Evolutionary conservation across 1,284 basidiomycete species (phyloP).

Genomic region (Pyrrhoderma lamaoense): DNA sequence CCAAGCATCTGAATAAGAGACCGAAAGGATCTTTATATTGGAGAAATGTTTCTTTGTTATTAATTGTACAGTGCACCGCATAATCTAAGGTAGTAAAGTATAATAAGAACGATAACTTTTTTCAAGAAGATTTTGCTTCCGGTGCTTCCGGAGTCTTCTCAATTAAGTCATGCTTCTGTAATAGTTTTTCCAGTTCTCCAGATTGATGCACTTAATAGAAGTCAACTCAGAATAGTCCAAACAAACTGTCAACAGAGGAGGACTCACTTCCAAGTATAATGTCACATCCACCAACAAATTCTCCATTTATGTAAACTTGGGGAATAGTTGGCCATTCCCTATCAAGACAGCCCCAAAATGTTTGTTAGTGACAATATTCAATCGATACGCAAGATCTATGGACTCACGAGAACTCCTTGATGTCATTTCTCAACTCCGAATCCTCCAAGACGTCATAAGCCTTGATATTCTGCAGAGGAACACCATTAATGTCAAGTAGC

Average conservation of each 20-base stretch:
- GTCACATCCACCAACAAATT: slow-evolving; percentile 96
- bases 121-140: not conserved
- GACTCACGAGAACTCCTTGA: slow-evolving; percentile 94
- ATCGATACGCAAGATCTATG: not conserved
- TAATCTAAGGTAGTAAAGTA: too few species aligned
- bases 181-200: slow-evolving; percentile 83
- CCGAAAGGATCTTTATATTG: too few species aligned
- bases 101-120: too few species aligned
- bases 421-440: slow-evolving; percentile 70
- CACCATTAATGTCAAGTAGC: slow-evolving; percentile 84
- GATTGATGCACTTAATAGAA: slow-evolving; percentile 80
- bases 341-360: not conserved
- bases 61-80: too few species aligned
- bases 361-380: not conserved
- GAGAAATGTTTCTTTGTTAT: too few species aligned
- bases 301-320: slow-evolving; percentile 90
- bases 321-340: slow-evolving; percentile 99
- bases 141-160: slow-evolving; percentile 25
- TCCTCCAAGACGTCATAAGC: slow-evolving; percentile 91
- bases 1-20: too few species aligned
- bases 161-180: slow-evolving; percentile 69
- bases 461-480: slow-evolving; percentile 72
- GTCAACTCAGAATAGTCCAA: not conserved
- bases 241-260: not conserved
- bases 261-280: slow-evolving; percentile 86